A percentile compares a stretch with the other conserved stretches of the same genome.
Conservation (phyloP, 2,329 filamentous ascomycete species). For the Penicillium sp. region DNA sequence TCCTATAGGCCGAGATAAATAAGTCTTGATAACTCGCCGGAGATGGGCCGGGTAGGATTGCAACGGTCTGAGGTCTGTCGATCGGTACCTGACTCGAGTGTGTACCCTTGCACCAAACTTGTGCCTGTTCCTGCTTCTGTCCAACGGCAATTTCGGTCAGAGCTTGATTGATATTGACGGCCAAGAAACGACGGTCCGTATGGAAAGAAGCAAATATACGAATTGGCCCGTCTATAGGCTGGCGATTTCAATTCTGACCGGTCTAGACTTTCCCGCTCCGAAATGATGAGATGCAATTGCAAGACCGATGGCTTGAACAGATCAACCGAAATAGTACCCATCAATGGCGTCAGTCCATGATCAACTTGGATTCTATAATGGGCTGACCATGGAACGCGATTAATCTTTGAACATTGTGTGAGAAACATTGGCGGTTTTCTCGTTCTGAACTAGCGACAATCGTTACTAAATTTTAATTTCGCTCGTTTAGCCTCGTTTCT, state of each 20-base stretch:
- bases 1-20: background rate
- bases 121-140: constrained; percentile 14
- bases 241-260: constrained; percentile 23
- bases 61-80: constrained; percentile 9
- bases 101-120: constrained; percentile 11
- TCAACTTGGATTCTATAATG: background rate
- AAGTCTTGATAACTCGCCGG: constrained; percentile 1
- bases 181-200: constrained; percentile 6
- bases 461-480: background rate
- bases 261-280: constrained; percentile 27
- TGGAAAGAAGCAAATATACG: constrained; percentile 20
- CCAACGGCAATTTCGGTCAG: constrained; percentile 8
- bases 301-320: background rate
- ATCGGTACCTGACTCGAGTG: constrained; percentile 26
- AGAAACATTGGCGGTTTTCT: background rate
- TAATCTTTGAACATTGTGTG: background rate
- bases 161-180: constrained; percentile 1
- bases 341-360: constrained; percentile 19
- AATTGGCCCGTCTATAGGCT: constrained; percentile 7
- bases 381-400: background rate
- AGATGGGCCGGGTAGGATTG: constrained; percentile 7
- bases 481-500: background rate
- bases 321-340: background rate
- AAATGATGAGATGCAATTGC: constrained; percentile 6
- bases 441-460: background rate